Conservation (phyloP, 2,329 filamentous ascomycete genomes). For the Trichophyton benhamiae region DNA sequence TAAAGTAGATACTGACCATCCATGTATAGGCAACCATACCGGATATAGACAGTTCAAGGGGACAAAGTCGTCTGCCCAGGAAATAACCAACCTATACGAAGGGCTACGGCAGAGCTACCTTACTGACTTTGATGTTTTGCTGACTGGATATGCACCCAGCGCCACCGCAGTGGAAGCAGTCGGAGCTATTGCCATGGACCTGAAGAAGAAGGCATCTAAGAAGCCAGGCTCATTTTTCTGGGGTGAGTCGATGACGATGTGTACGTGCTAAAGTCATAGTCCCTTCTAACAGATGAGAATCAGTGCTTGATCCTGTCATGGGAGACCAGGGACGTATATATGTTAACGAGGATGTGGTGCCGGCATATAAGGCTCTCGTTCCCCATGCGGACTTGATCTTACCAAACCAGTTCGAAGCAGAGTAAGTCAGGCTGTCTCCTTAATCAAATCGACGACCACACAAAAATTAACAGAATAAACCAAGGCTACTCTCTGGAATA, state of each 20-base stretch:
- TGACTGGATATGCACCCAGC: constrained; percentile 88
- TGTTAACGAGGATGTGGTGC: constrained; percentile 80
- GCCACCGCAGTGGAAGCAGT: constrained; percentile 74
- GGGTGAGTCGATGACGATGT: constrained; percentile 34
- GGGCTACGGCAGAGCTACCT: constrained; percentile 75
- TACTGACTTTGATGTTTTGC: constrained; percentile 82
- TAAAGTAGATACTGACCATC: background rate
- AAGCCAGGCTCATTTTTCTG: constrained; percentile 78
- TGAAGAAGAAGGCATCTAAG: constrained; percentile 52
- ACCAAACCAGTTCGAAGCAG: constrained; percentile 94
- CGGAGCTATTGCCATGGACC: constrained; percentile 68
- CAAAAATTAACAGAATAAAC: background rate
- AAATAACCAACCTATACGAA: constrained; percentile 73
- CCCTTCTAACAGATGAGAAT: background rate
- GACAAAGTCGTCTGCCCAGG: constrained; percentile 63
- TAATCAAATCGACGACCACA: background rate
- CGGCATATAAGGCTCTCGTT: constrained; percentile 72
- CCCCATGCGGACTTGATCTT: constrained; percentile 78
- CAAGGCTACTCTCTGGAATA: constrained; percentile 68
- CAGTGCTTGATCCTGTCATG: constrained; percentile 93
- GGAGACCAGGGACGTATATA: constrained; percentile 89
- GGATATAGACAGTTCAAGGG: constrained; percentile 84
- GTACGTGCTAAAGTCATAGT: background rate
- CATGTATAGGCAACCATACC: constrained; percentile 69
- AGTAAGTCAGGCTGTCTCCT: constrained; percentile 44